These are phyloP conservation scores for Cladosporium sp. DNA, from an alignment of 2,329 filamentous ascomycete genomes.

Conservation along the genomic window DNA sequence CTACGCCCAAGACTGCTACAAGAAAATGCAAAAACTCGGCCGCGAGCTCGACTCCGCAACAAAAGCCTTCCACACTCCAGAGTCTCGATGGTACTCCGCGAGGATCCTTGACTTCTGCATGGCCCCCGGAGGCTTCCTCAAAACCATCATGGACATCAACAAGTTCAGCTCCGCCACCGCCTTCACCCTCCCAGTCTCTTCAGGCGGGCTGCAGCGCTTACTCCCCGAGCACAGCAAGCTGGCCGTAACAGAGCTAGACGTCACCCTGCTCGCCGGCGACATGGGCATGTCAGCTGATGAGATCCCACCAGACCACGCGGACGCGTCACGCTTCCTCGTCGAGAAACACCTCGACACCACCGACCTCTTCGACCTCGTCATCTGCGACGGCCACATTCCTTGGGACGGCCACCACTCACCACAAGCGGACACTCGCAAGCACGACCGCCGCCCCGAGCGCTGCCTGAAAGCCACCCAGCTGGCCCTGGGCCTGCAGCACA, in stretches of 20 bases:
- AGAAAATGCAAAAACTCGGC: background rate
- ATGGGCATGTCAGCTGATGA: conserved; percentile 18
- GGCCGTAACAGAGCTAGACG: conserved; percentile 35
- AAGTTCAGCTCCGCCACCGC: conserved; percentile 14
- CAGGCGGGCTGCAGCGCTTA: background rate
- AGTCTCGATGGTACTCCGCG: too few relatives aligned
- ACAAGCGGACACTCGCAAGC: too few relatives aligned
- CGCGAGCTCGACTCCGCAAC: background rate
- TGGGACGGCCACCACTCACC: too few relatives aligned
- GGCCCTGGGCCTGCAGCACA: conserved; percentile 42
- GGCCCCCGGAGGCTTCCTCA: conserved; percentile 52
- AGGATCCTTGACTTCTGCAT: conserved; percentile 52
- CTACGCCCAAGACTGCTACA: background rate
- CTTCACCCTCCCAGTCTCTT: background rate
- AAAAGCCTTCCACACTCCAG: background rate
- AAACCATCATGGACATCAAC: conserved; percentile 34
- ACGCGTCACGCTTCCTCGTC: conserved; percentile 14
- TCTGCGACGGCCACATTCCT: conserved; percentile 47
- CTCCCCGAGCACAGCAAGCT: conserved; percentile 25
- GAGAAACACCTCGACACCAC: conserved; percentile 18
- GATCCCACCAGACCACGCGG: conserved; percentile 21
- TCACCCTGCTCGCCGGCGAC: conserved; percentile 49
- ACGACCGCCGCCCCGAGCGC: conserved; percentile 20
- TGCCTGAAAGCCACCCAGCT: conserved; percentile 37
- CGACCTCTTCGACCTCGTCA: conserved; percentile 39